phyloP scores from a whole-genome alignment of 257 asterid genomes.

The Solanum virginianum region DNA sequence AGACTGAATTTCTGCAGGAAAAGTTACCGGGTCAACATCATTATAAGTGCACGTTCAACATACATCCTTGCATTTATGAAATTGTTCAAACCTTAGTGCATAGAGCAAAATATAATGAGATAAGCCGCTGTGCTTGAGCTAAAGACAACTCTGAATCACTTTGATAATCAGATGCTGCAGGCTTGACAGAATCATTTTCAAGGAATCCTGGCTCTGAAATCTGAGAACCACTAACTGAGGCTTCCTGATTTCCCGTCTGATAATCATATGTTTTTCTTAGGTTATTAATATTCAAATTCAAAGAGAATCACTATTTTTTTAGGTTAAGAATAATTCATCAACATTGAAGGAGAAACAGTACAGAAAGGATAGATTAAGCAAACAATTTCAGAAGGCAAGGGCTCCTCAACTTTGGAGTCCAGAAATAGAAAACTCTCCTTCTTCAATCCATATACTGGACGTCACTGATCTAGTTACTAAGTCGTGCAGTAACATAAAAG shows the following conservation, averaged over 20 bases:
- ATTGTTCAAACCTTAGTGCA: constrained; percentile 57
- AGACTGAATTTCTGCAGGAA: constrained; percentile 69
- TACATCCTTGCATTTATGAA: background rate
- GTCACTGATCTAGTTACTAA: background rate
- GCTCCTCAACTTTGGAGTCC: background rate
- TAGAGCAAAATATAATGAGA: constrained; percentile 77
- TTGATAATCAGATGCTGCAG: constrained; percentile 30
- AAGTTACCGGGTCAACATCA: background rate
- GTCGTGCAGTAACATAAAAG: background rate
- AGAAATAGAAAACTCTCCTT: background rate
- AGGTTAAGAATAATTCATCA: background rate
- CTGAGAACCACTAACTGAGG: constrained; percentile 81
- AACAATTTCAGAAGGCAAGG: background rate
- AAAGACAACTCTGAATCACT: constrained; percentile 39
- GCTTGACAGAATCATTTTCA: constrained; percentile 32
- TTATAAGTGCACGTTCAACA: background rate
- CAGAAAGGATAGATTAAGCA: background rate
- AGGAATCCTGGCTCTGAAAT: constrained; percentile 53
- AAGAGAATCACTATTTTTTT: background rate
- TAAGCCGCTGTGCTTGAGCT: constrained; percentile 55
- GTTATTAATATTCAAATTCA: background rate
- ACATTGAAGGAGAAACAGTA: background rate
- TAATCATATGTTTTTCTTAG: background rate
- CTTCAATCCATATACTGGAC: background rate
- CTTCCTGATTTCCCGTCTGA: constrained; percentile 66